Base-by-base conservation (phyloP, 495 filamentous ascomycete genomes). In the Lasiosphaeriaceae sp. region DNA sequence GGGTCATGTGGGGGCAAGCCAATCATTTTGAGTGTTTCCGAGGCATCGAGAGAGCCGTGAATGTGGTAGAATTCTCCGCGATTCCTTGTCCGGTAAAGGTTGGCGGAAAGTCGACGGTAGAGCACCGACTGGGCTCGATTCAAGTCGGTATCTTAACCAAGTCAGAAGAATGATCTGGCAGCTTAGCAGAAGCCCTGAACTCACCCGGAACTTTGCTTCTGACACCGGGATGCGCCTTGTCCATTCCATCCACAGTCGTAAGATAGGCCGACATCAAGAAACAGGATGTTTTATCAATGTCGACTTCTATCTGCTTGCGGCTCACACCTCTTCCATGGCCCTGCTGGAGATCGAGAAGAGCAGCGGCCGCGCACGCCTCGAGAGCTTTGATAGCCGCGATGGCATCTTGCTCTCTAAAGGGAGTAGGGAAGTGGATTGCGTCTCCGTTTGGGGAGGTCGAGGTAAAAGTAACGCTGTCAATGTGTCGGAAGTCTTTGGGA, bases 241-340 rank as follows among this genome's bases (percentile, higher is more conserved):
- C 82, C 65, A 87, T 67, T n/a, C 86, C 86, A 59, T 83, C 85
- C 34, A 90, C 75, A 56, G 83, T 87, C 19, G 86, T 82, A 63
- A 92, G 74, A 61, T 90, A 90, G 3, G 86, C 83, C 58, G 86
- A 84, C 69, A 88, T 87, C 23, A 87, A 73, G 62, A 90, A 90
- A 20, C 80, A 80, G 9, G 84, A 80, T 4, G 86, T 80, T 60
- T 77, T 77, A 61, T 89, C 87, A 45, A 88, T 67, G 54, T 82
- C 83, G 22, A 90, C 77, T 67, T 54, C 73, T 64, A 50, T 63
- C 66, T 49, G 72, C 58, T 11, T 63, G 57, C 21, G 54, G 39
- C 5, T 52, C 8, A 50, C 58, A 35, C 39, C 23, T 14, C 12
- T 43, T 24, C 77, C 78, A 56, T 76, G 26, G 26, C 26, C 26